Evolutionary conservation across 129 eudicot genomes (phyloP), one percentile per base, ranked within the genome.

Genomic region (Helichrysum umbraculigerum): DNA sequence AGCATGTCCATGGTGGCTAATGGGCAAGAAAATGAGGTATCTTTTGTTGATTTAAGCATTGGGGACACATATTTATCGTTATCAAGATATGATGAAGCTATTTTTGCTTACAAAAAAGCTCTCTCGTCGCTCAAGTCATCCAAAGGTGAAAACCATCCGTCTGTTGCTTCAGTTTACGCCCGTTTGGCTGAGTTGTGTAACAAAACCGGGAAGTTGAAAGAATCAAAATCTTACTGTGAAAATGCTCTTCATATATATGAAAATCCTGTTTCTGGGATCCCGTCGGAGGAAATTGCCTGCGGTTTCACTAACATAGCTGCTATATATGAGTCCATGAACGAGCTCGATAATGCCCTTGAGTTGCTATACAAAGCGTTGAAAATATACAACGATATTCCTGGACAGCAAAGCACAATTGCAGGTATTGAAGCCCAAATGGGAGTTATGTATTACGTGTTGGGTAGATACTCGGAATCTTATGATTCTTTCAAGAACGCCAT

Each of bases 391-490:
- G 84, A 81, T 61, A 84, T 90, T 7, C 90, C 97, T 14, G 97
- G 97, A 51, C 94, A 91, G 83, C 91, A 88, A 77, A 86, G 75
- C 75, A 86, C 90, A 17, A 77, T 91, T 72, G 93, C 97, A 0
- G 97, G 97, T 4, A 91, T 91, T 16, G 93, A 91, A 61, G 93
- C 93, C 17, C 97, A 91, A 81, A 91, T 91, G 88, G 94, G 97
- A 50, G 97, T 91, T 60, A 80, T 91, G 90, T 78, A 88, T 69
- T 91, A 86, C 29, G 82, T 91, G 87, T 70, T 88, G 28, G 97
- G 94, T 15, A 86, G 86, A 34, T 91, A 86, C 30, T 61, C 78
- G 1, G 94, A 91, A 70, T 88, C 97, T 1, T 91, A 91, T 47
- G 70, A 70, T 37, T 86, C 81, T 8, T 88, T 91, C 42, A 79